These are phyloP conservation scores for Ophiostoma sp. DNA, from an alignment of 2,329 filamentous ascomycete genomes.

Conservation along the genomic window DNA sequence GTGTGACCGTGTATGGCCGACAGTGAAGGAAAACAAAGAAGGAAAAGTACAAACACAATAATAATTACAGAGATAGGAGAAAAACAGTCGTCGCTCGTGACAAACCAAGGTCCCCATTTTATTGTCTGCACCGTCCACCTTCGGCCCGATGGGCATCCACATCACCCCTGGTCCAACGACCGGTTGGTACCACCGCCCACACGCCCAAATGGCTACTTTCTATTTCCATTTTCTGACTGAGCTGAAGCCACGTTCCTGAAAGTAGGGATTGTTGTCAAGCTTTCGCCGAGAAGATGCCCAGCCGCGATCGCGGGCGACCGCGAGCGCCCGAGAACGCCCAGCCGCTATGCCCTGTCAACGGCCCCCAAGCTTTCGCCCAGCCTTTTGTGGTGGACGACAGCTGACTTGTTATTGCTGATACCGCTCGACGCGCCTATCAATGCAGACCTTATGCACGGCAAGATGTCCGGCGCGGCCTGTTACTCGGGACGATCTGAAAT, in stretches of 20 bases:
- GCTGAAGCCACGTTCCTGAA: neutral
- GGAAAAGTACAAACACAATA: neutral
- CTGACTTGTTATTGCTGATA: neutral
- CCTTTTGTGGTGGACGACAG: neutral
- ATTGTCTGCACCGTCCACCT: conserved; percentile 8
- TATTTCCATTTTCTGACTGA: neutral
- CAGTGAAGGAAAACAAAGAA: neutral
- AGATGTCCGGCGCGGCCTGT: neutral
- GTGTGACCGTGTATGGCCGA: neutral
- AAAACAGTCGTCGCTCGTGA: neutral
- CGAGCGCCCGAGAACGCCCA: neutral
- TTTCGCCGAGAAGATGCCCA: neutral
- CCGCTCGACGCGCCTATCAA: neutral
- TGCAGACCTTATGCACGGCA: neutral
- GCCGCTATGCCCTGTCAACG: neutral
- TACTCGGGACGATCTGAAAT: neutral
- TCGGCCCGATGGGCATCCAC: conserved; percentile 14
- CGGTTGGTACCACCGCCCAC: neutral
- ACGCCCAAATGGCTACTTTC: neutral
- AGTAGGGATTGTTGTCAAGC: neutral
- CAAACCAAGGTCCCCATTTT: neutral
- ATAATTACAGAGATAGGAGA: neutral
- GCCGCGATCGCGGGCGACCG: too few relatives aligned
- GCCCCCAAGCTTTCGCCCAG: neutral
- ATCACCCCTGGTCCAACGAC: neutral